phyloP scores from a whole-genome alignment of 106 monocot genomes.

The Posidonia australis region DNA sequence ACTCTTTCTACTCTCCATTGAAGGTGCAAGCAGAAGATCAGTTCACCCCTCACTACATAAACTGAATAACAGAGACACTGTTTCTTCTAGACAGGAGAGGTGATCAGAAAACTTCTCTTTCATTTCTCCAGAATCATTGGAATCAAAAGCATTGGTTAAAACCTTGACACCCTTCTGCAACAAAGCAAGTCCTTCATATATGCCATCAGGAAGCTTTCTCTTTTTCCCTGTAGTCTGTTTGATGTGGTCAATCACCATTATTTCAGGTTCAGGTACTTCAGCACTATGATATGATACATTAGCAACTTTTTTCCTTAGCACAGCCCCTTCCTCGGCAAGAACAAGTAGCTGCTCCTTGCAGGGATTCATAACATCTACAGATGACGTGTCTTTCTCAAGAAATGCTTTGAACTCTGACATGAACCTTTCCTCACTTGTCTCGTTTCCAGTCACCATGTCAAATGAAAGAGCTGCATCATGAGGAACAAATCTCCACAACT shows the following conservation, averaged over 20 bases:
- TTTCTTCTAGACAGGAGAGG: constrained; percentile 48
- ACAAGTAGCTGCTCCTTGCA: constrained; percentile 34
- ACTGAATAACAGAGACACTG: constrained; percentile 31
- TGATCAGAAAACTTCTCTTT: constrained; percentile 44
- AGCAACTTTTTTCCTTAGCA: constrained; percentile 26
- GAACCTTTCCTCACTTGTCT: constrained; percentile 54
- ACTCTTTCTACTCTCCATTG: background rate
- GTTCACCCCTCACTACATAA: constrained; percentile 1
- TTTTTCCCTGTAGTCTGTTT: constrained; percentile 28
- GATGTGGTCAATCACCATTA: constrained; percentile 11
- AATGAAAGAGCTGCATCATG: constrained; percentile 83
- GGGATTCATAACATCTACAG: constrained; percentile 16
- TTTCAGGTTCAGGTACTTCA: constrained; percentile 16
- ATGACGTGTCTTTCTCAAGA: constrained; percentile 60
- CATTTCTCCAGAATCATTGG: constrained; percentile 32
- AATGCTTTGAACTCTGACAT: constrained; percentile 69
- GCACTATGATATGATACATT: background rate
- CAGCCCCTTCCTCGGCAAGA: constrained; percentile 51
- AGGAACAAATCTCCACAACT: constrained; percentile 86
- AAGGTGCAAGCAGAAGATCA: background rate
- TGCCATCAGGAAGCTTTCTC: constrained; percentile 57
- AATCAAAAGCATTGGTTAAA: constrained; percentile 39
- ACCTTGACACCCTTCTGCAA: constrained; percentile 62
- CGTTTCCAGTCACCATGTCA: constrained; percentile 45
- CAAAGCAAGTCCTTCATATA: constrained; percentile 57